Base-by-base conservation (phyloP, 2,329 filamentous ascomycete genomes). In the Chaetomium globosum region DNA sequence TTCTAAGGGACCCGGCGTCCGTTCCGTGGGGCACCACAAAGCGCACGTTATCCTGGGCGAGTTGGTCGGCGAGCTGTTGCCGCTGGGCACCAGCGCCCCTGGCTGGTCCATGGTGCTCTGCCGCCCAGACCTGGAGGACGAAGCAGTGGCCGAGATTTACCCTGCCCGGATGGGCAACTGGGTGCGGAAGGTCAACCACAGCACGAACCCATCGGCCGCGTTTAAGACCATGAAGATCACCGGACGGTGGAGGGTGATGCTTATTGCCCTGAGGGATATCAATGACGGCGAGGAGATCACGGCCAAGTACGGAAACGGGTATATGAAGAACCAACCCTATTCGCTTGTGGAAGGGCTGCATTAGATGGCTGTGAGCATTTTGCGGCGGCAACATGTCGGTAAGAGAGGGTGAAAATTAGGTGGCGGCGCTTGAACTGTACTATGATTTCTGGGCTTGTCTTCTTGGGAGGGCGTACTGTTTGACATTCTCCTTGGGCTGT, bases 221-320 rank as follows among this genome's bases (percentile, higher is more conserved):
- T 70, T 70, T 39, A 55, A 39, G 51, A 13, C 65, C 8, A 64
- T 71, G 61, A 72, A 71, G 49, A 66, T 72, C 8, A 63, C 66
- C 10, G 70, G 71, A 3, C 64, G 63, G 23, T 72, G 69, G 69
- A 59, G 71, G 39, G 48, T 62, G 65, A 64, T 72, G 64, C 57
- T 72, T 10, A 61, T 69, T 36, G 65, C 69, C 3, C 8, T 64
- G 49, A 60, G 66, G 54, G 61, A 69, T 26, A 68, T 72, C 19
- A 49, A 31, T 21, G 68, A 69, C 30, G 70, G 70, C 7, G 69
- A 72, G 31, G 71, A 72, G 59, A 69, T 72, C 33, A 72, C 69
- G 12, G 70, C 66, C 26, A 69, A 65, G 61, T 69, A 66, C 30
- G 71, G 71, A 3, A 59, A 54, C 31, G 71, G 70, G 26, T 71